A percentile compares a stretch with the other conserved stretches of the same genome.
Evolutionary conservation across 106 monocot species (phyloP).

Genomic region (Alisma plantagoaquatica): DNA sequence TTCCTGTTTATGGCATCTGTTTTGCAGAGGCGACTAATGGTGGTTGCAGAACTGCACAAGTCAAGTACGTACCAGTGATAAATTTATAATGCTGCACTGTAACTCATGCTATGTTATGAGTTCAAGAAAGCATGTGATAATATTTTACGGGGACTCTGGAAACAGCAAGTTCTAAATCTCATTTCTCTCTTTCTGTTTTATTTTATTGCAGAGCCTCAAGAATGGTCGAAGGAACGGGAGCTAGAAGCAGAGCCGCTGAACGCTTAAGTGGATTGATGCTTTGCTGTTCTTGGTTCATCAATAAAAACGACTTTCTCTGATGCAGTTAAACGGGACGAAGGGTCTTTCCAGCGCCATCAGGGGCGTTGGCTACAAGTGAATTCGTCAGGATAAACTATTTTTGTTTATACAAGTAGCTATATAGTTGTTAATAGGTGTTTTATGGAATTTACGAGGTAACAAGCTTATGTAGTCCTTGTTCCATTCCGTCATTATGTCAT

Average conservation of each 20-base stretch:
- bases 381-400: no score
- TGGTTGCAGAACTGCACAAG: slow-evolving; percentile 60
- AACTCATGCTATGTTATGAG: neutral
- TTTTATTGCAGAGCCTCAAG: slow-evolving; percentile 46
- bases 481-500: no score
- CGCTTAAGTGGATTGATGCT: no score
- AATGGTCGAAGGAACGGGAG: slow-evolving; percentile 65
- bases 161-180: neutral
- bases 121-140: no score
- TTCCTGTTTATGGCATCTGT: slow-evolving; percentile 95
- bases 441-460: no score
- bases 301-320: neutral
- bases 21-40: slow-evolving; percentile 86
- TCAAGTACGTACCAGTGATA: slow-evolving; percentile 66
- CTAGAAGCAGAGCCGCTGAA: slow-evolving; percentile 47
- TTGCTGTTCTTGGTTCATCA: neutral
- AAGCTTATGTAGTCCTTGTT: no score
- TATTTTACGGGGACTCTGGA: no score
- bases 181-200: neutral
- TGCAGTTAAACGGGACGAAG: neutral
- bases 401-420: no score
- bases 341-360: no score
- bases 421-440: no score
- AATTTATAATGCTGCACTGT: neutral
- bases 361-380: no score